These are phyloP conservation scores for Debaryomycetaceae sp. DNA, from an alignment of 1,139 yeast species.

Conservation along the genomic window DNA sequence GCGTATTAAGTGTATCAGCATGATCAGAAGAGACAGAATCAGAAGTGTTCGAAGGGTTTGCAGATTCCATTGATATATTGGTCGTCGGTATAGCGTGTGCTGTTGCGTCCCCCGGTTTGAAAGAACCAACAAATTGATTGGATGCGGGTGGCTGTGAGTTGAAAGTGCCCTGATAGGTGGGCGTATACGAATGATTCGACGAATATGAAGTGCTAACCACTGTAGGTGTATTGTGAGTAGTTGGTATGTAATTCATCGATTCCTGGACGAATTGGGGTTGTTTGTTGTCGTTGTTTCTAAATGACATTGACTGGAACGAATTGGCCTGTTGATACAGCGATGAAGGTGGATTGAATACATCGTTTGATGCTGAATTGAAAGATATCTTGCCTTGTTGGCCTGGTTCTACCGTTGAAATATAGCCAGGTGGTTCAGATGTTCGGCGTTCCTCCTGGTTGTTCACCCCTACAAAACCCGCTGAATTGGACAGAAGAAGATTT, in stretches of 20 bases:
- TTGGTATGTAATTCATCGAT: conserved; percentile 37
- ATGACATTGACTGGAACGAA: neutral
- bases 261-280: conserved; percentile 14
- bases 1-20: neutral
- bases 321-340: neutral
- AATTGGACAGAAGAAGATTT: conserved; percentile 24
- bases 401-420: neutral
- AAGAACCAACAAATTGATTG: conserved; percentile 8
- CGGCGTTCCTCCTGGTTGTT: conserved; percentile 1
- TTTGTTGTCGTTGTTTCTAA: neutral
- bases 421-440: conserved; percentile 2
- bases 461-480: neutral
- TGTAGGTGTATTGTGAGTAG: conserved; percentile 54
- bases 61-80: conserved; percentile 42
- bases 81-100: conserved; percentile 49
- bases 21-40: neutral
- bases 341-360: neutral
- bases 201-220: conserved; percentile 49
- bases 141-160: conserved; percentile 8
- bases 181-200: conserved; percentile 40
- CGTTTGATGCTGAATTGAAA: neutral
- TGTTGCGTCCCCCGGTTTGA: conserved; percentile 17
- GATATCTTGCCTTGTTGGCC: neutral
- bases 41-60: conserved; percentile 20
- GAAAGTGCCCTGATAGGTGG: conserved; percentile 18